Evolutionary conservation across 257 asterid species (phyloP), one percentile per base, ranked within the genome.

Genomic region (Echium plantagineum): DNA sequence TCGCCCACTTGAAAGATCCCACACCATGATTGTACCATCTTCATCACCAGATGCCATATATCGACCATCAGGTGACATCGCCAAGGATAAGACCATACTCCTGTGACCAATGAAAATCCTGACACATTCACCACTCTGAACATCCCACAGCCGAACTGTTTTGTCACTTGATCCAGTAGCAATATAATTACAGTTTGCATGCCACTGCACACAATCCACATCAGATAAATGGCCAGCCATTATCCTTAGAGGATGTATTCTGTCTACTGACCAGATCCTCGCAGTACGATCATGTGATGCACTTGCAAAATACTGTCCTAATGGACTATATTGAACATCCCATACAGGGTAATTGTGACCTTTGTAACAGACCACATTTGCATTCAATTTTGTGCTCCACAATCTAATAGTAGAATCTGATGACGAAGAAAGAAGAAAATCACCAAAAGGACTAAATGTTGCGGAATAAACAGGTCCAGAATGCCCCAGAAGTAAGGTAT

Each of bases 31-130:
- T 24, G 81, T 83, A 64, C 98, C 98, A 68, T 93, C 98, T 80
- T 93, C 98, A 64, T 93, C 98, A 26, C 97, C 98, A 51, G 98
- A 93, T 62, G 98, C 98, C 98, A 93, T 86, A 56, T 86, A 86
- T 58, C 94, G 94, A 66, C 98, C 98, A 68, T 89, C 97, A 22
- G 96, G 94, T 13, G 98, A 93, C 95, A 89, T 86, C 32, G 97
- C 96, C 78, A n/a, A n/a, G n/a, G n/a, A n/a, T n/a, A n/a, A n/a
- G n/a, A n/a, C n/a, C n/a, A n/a, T n/a, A n/a, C n/a, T n/a, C n/a
- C n/a, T n/a, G n/a, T n/a, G n/a, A n/a, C n/a, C n/a, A n/a, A n/a
- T n/a, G n/a, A n/a, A n/a, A n/a, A n/a, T n/a, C n/a, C n/a, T n/a
- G n/a, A n/a, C n/a, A n/a, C n/a, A n/a, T n/a, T n/a, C n/a, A n/a